Base-by-base conservation (phyloP, 2,329 filamentous ascomycete species). In the Byssothecium circinans region DNA sequence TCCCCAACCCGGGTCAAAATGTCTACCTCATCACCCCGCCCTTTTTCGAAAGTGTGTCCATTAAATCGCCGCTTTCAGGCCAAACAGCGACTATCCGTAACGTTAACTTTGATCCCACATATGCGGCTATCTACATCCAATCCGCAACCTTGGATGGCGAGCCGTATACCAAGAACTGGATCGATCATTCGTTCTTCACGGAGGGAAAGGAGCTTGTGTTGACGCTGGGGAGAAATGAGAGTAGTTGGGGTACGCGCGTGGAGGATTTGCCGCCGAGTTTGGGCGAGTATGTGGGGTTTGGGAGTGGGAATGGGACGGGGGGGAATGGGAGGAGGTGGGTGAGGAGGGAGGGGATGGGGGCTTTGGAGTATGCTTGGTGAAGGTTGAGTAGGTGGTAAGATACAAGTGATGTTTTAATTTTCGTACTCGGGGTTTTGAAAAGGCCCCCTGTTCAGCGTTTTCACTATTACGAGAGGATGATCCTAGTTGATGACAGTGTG, bases 11-110 rank as follows among this genome's bases (percentile, higher is more conserved):
- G 0, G 74, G 74, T 0, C 73, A 75, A 44, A 67, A 75, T 49
- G 71, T 75, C 14, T 75, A 75, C 47, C 64, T 75, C 25, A 73
- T 76, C 49, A 73, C 65, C 15, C 70, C 74, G 8, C 72, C 74
- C 0, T 75, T 72, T 57, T 75, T 75, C 56, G 64, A 70, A 45
- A 56, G 58, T 23, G 62, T 74, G 18, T 63, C 57, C 29, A 61
- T 74, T 35, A 69, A 53, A 8, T 70, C 69, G 25, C 65, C 70
- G 7, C 47, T 68, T 4, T 74, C 71, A 0, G 63, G 64, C 3
- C 69, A 70, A 40, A 70, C 60, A 2, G 72, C 73, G 1, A 69
- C 60, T 0, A 71, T 75, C 40, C 49, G 61, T 20, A 73, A 69
- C 42, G 50, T 71, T 22, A 70, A 71, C 38, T 75, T 73, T 46